Evolutionary conservation across 1,139 yeast genomes (phyloP), one percentile per base, ranked within the genome.

Genomic region (Yamadazyma mexicana): DNA sequence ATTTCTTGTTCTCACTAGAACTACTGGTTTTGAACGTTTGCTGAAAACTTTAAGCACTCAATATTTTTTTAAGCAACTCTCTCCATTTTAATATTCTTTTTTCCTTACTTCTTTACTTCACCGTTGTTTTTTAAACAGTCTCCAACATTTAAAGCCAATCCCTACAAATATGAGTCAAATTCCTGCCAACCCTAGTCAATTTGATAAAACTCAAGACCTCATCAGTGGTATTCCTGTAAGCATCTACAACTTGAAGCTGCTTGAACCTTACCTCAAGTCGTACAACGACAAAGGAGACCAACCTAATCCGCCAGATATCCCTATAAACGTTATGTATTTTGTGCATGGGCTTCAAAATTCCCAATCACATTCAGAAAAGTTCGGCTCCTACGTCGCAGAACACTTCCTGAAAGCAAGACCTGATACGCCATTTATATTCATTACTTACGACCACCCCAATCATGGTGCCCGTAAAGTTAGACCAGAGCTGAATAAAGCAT

Each of bases 401-500:
- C 59, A 59, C 34, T 62, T 58, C 47, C 48, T 52, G 17, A 53
- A 54, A 37, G 43, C 45, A 0, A 38, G 34, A 8, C 41, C 44
- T 40, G 51, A 22, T 50, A 50, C 18, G 65, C 75, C 31, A 2
- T 52, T 76, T 34, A 60, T 80, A 26, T 73, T 78, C 35, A 74
- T 79, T 10, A 64, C 81, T 0, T 79, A 79, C 54, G 88, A 83
- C 49, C 60, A 64, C 40, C 66, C 83, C 42, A 82, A 83, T 58
- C 88, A 83, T 51, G 88, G 88, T 1, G 58, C 56, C 28, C 59
- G 88, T 31, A 37, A 53, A 8, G 55, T 77, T 2, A 64, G 69
- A 37, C 49, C 45, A 1, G 28, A 31, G 12, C 62, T 62, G 34
- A 79, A 79, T 53, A 37, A 51, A 4, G 61, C 58, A 24, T 79